phyloP scores from a whole-genome alignment of 805 yeast species.

The Wickerhamiella occidentalis region DNA sequence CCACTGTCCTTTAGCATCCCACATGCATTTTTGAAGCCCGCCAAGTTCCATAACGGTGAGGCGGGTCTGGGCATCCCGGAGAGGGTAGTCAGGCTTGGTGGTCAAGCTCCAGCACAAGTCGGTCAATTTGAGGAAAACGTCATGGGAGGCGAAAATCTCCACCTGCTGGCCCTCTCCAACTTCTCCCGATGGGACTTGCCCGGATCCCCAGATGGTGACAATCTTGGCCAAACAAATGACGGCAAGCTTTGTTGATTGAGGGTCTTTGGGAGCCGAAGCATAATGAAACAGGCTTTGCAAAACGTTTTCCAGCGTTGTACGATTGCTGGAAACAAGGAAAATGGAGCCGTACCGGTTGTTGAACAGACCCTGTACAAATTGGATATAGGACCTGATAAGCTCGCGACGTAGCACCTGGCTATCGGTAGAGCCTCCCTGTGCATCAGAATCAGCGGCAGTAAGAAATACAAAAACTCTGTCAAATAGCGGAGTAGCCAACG shows the following conservation, averaged over 20 bases:
- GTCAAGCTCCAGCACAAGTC: constrained; percentile 67
- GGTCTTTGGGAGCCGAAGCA: constrained; percentile 48
- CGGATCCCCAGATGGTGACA: constrained; percentile 57
- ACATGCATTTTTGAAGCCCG: constrained; percentile 52
- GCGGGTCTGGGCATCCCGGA: constrained; percentile 70
- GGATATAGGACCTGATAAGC: constrained; percentile 58
- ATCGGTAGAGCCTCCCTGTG: constrained; percentile 41
- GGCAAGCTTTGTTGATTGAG: constrained; percentile 55
- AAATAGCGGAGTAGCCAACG: constrained; percentile 62
- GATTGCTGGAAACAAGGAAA: constrained; percentile 57
- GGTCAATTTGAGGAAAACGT: constrained; percentile 55
- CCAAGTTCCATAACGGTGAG: constrained; percentile 66
- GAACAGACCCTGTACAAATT: constrained; percentile 54
- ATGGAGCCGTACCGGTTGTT: constrained; percentile 71
- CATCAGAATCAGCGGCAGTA: constrained; percentile 34
- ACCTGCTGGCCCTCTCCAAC: constrained; percentile 42
- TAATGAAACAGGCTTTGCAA: constrained; percentile 53
- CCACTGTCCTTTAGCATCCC: constrained; percentile 34
- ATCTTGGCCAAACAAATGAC: constrained; percentile 50
- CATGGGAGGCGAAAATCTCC: constrained; percentile 54
- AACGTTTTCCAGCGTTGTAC: constrained; percentile 44
- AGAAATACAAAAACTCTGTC: constrained; percentile 47
- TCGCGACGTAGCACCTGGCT: constrained; percentile 34
- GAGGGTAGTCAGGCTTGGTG: constrained; percentile 54
- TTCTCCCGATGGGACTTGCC: constrained; percentile 38